Base-by-base conservation (phyloP, 495 filamentous ascomycete genomes). In the Penicillium subrubescens region DNA sequence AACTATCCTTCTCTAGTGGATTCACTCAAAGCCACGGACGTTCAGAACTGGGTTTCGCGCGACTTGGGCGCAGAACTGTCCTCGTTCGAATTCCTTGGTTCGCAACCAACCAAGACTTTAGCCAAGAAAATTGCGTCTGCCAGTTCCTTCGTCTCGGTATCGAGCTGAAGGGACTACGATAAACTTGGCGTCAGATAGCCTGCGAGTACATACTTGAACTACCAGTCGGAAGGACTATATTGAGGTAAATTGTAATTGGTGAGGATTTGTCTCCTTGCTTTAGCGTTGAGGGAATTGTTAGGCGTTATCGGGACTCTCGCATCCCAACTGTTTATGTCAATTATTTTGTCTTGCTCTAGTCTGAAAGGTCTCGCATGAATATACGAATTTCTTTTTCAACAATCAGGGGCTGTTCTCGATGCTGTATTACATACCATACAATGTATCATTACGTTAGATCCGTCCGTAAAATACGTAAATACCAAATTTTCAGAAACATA, bases 1-100 rank as follows among this genome's bases (percentile, higher is more conserved):
- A 27, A 69, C 59, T 37, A 37, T 21, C 31, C 31, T 33, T 17
- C 33, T 53, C n/a, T 64, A 73, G 68, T 81, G 14, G 79, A 82
- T 55, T 81, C 78, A 2, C 65, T 82, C 17, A 73, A 77, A 34
- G 76, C 72, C 0, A 71, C 79, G 5, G 76, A 76, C 8, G 65
- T 82, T 21, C 71, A 73, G 19, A 79, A 78, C 48, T 82, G 79
- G 79, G 63, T 79, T 5, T 66, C 53, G 10, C 68, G 68, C 0
- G 68, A 73, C 41, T 29, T 73, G 53, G 68, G 71, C 6, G 66
- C 71, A 4, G 71, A 73, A 41, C 35, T 73, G n/a, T 65, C 68
- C 27, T 68, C 71, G 3, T 73, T 73, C 44, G 71, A 73, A 12
- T 73, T 73, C 58, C 57, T 73, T 14, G 71, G 71, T 3, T 73